Evolutionary conservation across 257 asterid genomes (phyloP).

Genomic region (Anisodus tanguticus): DNA sequence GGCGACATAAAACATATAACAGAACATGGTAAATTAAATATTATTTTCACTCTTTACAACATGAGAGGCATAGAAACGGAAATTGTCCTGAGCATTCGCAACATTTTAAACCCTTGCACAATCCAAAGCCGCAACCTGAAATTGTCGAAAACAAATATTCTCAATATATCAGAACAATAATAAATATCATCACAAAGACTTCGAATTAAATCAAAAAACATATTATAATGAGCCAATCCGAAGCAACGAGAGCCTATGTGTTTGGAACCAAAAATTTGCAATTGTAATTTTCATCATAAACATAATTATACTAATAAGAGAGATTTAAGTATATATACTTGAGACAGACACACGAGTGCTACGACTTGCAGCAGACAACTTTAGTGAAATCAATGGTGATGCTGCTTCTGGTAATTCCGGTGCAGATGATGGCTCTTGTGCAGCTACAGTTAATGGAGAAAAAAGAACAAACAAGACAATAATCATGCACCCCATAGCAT

Average conservation of each 20-base stretch:
- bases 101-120: not conserved
- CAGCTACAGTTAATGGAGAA: not conserved
- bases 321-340: not conserved
- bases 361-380: not conserved
- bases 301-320: too few species aligned
- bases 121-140: not conserved
- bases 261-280: too few species aligned
- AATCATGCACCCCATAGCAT: not conserved
- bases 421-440: not conserved
- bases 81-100: not conserved
- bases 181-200: not conserved
- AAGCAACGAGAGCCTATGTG: not conserved
- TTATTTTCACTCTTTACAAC: not conserved
- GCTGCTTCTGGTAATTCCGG: not conserved
- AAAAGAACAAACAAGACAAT: not conserved
- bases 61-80: not conserved
- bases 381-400: not conserved
- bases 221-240: not conserved
- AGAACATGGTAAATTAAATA: not conserved
- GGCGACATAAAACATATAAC: not conserved
- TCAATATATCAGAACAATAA: not conserved
- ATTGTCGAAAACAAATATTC: not conserved
- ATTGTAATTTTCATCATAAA: too few species aligned
- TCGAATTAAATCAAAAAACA: too few species aligned
- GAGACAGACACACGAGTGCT: not conserved